Base-by-base conservation (phyloP, 108 stramenopile genomes). In the Nitzschia sp. region DNA sequence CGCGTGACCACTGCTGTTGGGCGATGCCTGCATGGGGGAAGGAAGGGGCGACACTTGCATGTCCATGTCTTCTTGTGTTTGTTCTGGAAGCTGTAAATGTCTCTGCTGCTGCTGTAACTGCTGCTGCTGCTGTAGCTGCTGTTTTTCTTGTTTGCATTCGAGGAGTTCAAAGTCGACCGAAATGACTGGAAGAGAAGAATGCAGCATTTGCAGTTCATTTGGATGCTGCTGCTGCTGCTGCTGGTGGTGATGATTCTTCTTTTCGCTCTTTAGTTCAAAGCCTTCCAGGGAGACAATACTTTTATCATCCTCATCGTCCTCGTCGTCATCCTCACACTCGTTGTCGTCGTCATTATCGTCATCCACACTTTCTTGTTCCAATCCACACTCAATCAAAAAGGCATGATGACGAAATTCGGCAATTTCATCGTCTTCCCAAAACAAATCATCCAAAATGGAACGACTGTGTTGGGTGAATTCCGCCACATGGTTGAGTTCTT, bases 361-460 rank as follows among this genome's bases (percentile, higher is more conserved):
- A 30, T 28, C 55, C 28, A 11, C 27, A 3, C 29, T 27, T 29
- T 56, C 55, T 17, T 56, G 9, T 30, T 56, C 55, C 27, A 56
- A n/a, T 11, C 55, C 55, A 30, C 55, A 56, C 9, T 25, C 31
- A 56, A 56, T 56, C 13, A 56, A 8, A 32, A 56, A 56, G 55
- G 55, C 55, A n/a, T 28, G 31, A 17, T 56, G 31, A 6, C 55
- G 55, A 30, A 56, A 56, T 28, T 56, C 55, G 3, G 29, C 55
- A 26, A 56, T 26, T 56, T 56, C 55, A 32, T 56, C 55, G 21
- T 56, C 55, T 21, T 28, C 31, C 27, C 31, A 56, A 30, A 56
- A 56, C 29, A 56, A 28, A 31, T 56, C 55, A 27, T 56, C 55
- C 55, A 56, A 50, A 21, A 50, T 50, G 4, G 48, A 16, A 50